Base-by-base conservation (phyloP, 495 filamentous ascomycete species). In the Penicillium desertorum region DNA sequence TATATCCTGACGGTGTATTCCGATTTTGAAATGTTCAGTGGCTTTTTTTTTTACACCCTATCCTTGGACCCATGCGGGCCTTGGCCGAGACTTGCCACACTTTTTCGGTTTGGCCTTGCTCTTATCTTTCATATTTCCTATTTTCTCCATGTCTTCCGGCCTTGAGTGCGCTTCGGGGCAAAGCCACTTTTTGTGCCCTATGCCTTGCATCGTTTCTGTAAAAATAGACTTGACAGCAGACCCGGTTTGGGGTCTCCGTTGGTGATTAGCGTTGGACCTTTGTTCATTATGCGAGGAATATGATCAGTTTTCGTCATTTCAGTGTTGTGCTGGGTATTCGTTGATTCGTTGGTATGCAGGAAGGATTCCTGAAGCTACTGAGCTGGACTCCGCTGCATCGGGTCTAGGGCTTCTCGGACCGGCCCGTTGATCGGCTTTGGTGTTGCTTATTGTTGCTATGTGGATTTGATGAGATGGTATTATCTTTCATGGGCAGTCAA, bases 211-310 rank as follows among this genome's bases (percentile, higher is more conserved):
- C 60, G 59, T 67, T 67, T 67, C 58, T 70, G 71, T 75, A 76
- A 74, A 76, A 75, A 72, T 76, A 76, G 73, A 76, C 68, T 76
- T 73, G 63, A 58, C 61, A 51, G 52, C 68, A 60, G 61, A 49
- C 53, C 62, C 62, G 45, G 44, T 62, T 62, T 66, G 59, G 58
- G 61, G 62, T 71, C 66, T 59, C 54, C 68, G 62, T 67, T 71
- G 70, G 70, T 66, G 69, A 74, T 76, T 76, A 73, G 72, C 73
- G 71, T 66, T 70, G 60, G 62, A 63, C 59, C 63, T 60, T 66
- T 56, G 71, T 67, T 70, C 62, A 66, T 72, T 69, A 71, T 69
- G 66, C 52, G 65, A 66, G 71, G 63, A 74, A 75, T 75, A 74
- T 72, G 63, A 76, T 67, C 69, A 73, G 63, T 72, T 47, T 60